Conservation (phyloP, 306 rosid genomes). For the Castanospermum australe region DNA sequence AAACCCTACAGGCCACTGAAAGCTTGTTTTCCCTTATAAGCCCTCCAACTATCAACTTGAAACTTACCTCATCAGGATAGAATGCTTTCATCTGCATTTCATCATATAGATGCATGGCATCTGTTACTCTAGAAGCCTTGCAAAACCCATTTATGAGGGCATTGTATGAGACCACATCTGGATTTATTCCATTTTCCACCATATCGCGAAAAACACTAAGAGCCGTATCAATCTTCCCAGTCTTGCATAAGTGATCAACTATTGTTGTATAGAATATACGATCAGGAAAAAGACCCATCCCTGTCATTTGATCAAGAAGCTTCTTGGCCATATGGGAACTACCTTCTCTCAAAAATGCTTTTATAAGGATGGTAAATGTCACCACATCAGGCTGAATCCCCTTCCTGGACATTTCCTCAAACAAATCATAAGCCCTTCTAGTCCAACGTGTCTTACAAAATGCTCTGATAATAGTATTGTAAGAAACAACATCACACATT, state of each 20-base stretch:
- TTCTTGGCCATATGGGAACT: conserved; percentile 54
- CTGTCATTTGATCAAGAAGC: conserved; percentile 70
- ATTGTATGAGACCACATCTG: conserved; percentile 83
- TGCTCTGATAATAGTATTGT: conserved; percentile 67
- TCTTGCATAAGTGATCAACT: conserved; percentile 68
- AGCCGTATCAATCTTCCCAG: conserved; percentile 61
- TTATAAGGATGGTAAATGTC: conserved; percentile 73
- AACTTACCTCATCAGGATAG: conserved; percentile 79
- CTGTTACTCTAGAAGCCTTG: conserved; percentile 59
- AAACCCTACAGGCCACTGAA: conserved; percentile 67
- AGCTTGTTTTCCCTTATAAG: conserved; percentile 62
- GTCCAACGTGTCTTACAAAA: conserved; percentile 54
- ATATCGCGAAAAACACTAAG: conserved; percentile 58
- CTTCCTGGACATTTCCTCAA: conserved; percentile 74
- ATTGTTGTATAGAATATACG: conserved; percentile 63
- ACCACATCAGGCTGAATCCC: conserved; percentile 72
- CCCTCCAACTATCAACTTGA: conserved; percentile 81
- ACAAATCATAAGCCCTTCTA: conserved; percentile 69
- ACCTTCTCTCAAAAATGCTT: conserved; percentile 74
- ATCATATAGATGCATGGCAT: conserved; percentile 67
- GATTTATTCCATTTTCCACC: conserved; percentile 68
- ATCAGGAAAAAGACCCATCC: conserved; percentile 62
- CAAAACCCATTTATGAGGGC: conserved; percentile 86
- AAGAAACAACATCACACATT: conserved; percentile 75
- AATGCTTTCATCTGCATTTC: conserved; percentile 75